phyloP scores from a whole-genome alignment of 2,329 filamentous ascomycete species.

The Colletotrichum plurivorum region DNA sequence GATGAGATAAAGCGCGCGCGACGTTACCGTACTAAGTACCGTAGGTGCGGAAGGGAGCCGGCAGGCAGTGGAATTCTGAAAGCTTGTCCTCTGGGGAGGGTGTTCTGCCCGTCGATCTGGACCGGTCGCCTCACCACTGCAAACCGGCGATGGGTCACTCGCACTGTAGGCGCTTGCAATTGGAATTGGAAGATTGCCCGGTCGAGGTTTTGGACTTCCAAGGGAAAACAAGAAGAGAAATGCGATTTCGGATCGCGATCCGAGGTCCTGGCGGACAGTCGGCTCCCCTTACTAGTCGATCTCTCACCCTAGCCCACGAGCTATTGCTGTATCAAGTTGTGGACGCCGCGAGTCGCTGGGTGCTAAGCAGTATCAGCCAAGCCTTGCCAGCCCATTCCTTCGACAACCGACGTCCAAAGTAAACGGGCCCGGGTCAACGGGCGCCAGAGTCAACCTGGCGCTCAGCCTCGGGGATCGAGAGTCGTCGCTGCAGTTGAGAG shows the following conservation, averaged over 20 bases:
- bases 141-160: not conserved
- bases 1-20: slow-evolving; percentile 4
- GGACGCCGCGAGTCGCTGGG: slow-evolving; percentile 1
- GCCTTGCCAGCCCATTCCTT: slow-evolving; percentile 14
- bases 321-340: slow-evolving; percentile 22
- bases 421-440: not conserved
- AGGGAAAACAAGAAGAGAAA: no score
- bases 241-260: no score
- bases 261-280: not conserved
- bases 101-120: slow-evolving; percentile 17
- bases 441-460: slow-evolving; percentile 26
- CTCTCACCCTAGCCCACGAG: slow-evolving; percentile 12
- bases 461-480: slow-evolving; percentile 26
- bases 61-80: slow-evolving; percentile 16
- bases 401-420: not conserved
- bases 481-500: not conserved
- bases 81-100: slow-evolving; percentile 19
- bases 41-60: not conserved
- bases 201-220: no score
- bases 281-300: not conserved
- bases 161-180: slow-evolving; percentile 3
- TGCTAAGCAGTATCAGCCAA: slow-evolving; percentile 33
- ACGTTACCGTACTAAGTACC: not conserved
- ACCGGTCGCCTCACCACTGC: slow-evolving; percentile 20
- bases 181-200: no score